Base-by-base conservation (phyloP, 2,329 filamentous ascomycete species). In the Beauveria caledonica region DNA sequence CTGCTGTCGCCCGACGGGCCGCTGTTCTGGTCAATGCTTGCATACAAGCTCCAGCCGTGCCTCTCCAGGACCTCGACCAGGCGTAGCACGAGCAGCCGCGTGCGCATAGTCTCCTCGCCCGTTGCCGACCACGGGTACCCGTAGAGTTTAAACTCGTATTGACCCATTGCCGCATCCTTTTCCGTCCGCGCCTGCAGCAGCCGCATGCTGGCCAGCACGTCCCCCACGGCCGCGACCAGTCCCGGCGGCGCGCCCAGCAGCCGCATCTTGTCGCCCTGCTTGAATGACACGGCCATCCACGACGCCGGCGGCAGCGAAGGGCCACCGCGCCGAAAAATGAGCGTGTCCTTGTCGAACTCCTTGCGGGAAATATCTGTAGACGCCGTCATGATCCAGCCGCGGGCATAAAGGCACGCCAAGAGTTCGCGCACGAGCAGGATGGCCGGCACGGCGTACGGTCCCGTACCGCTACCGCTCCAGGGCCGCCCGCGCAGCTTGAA, bases 401-500 rank as follows among this genome's bases (percentile, higher is more conserved):
- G 44, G 19, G 45, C 25, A 53, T 61, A 61, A n/a, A 61, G 52
- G 17, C 52, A 33, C 10, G 60, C 52, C 19, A 61, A 40, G 45
- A 61, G 23, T 5, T 61, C 60, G 36, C 60, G 60, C 60, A 61
- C 52, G 11, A 61, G 53, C 5, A 46, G 25, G 17, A 56, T 42
- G 33, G 60, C 45, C 2, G 52, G 46, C 45, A 61, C 60, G 21
- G 60, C 60, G 36, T 61, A 46, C 36, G 21, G 10, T 23, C 60
- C 60, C 10, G 52, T 56, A 27, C 46, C 52, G 53, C 39, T 45
- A 46, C 45, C 46, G 39, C 21, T 44, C 60, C 60, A 61, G 1
- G 60, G 60, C 21, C 23, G 21, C n/a, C 60, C 60, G 25, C 53
- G 60, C 33, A 61, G 60, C 52, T 61, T 61, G 60, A 61, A 61